Evolutionary conservation across 495 filamentous ascomycete genomes (phyloP).

Genomic region (Terfezia boudieri): DNA sequence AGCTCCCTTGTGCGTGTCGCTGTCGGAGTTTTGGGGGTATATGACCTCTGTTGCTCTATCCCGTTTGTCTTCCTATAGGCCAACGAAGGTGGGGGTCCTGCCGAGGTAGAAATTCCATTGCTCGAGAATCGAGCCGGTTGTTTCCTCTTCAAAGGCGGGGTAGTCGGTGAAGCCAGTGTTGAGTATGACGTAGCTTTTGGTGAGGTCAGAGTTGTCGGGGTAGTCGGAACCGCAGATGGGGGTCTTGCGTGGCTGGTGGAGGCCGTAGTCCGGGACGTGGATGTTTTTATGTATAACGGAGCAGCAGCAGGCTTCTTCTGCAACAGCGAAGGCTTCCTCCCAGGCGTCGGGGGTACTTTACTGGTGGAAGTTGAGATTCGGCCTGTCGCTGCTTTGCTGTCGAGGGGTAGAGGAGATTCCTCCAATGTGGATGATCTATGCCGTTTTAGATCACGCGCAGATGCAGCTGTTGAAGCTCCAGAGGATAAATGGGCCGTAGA

Average conservation of each 20-base stretch:
- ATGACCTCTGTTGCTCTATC: slow-evolving; percentile 14
- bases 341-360: not conserved
- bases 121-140: slow-evolving; percentile 17
- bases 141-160: not conserved
- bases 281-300: not conserved
- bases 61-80: slow-evolving; percentile 12
- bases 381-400: too few species aligned
- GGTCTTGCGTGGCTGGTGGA: not conserved
- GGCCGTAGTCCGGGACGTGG: slow-evolving; percentile 2
- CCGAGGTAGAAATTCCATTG: slow-evolving; percentile 20
- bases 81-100: slow-evolving; percentile 17
- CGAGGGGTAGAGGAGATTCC: too few species aligned
- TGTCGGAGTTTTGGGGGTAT: slow-evolving; percentile 6
- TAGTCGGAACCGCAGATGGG: not conserved
- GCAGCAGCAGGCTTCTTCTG: not conserved
- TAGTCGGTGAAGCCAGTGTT: not conserved
- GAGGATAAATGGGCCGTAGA: too few species aligned
- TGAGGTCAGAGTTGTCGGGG: not conserved
- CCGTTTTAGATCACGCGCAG: too few species aligned
- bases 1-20: slow-evolving; percentile 2
- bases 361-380: not conserved
- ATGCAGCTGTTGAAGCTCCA: too few species aligned
- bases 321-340: not conserved
- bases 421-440: too few species aligned
- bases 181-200: not conserved